Evolutionary conservation across 305 asterid species (phyloP).

Genomic region (Fraxinus albicans): DNA sequence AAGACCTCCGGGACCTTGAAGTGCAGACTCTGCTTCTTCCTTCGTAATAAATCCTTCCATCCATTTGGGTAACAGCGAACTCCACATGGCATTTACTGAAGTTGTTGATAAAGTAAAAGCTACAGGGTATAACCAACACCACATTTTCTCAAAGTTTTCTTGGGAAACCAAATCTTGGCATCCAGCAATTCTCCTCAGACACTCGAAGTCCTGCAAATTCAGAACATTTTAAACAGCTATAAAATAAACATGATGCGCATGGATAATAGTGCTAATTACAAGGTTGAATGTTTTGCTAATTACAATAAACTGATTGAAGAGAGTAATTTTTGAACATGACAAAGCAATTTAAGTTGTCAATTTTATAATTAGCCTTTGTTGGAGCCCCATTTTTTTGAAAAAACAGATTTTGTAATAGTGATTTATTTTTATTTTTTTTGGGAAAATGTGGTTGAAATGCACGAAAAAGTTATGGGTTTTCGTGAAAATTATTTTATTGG

Average conservation of each 20-base stretch:
- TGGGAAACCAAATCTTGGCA: slow-evolving; percentile 63
- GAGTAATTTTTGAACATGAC: background rate
- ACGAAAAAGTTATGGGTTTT: no score
- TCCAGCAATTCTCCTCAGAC: slow-evolving; percentile 68
- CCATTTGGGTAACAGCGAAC: slow-evolving; percentile 67
- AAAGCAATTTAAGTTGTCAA: background rate
- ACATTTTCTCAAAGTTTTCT: slow-evolving; percentile 77
- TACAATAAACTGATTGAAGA: background rate
- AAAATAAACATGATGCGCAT: background rate
- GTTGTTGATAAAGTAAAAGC: slow-evolving; percentile 69
- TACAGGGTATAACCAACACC: slow-evolving; percentile 93
- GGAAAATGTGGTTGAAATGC: no score
- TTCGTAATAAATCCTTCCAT: slow-evolving; percentile 86
- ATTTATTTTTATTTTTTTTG: no score
- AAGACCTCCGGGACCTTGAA: slow-evolving; percentile 51
- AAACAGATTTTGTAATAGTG: no score
- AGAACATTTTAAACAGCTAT: background rate
- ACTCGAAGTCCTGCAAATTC: slow-evolving; percentile 62
- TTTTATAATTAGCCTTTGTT: background rate
- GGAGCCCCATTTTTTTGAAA: no score
- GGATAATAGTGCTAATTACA: background rate
- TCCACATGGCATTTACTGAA: slow-evolving; percentile 57
- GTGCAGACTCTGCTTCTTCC: slow-evolving; percentile 85
- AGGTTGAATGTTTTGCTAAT: background rate
- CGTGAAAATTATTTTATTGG: no score